phyloP scores from a whole-genome alignment of 73 alveolate species.

The Uronychia binucleata region DNA sequence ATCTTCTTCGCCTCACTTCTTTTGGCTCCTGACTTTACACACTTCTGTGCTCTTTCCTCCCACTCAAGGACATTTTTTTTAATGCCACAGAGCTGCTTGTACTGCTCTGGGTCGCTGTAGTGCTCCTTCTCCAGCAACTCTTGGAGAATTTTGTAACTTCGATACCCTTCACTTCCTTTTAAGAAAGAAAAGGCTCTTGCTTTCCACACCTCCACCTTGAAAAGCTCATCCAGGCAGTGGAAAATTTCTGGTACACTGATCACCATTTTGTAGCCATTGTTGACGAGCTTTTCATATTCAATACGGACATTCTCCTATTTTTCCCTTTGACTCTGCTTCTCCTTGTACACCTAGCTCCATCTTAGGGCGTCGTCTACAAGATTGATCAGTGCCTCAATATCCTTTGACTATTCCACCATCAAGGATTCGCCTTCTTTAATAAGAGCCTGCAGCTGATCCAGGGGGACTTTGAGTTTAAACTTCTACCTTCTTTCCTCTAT shows the following conservation, averaged over 20 bases:
- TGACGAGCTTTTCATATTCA: not conserved
- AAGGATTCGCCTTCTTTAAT: not conserved
- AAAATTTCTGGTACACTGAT: not conserved
- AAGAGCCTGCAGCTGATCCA: not conserved
- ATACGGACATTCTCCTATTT: not conserved
- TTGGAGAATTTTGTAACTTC: not conserved
- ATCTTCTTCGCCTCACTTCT: not conserved
- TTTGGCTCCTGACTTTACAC: not conserved
- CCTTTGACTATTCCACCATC: not conserved
- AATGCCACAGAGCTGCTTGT: not conserved
- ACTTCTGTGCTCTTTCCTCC: not conserved
- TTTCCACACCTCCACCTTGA: not conserved
- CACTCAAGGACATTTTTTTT: not conserved
- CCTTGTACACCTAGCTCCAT: not conserved
- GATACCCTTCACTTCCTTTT: not conserved
- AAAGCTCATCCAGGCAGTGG: not conserved
- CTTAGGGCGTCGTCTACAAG: not conserved
- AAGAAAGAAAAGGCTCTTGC: not conserved
- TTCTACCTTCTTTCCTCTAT: not conserved
- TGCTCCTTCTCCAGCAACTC: not conserved
- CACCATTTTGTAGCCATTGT: not conserved
- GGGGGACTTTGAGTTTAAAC: not conserved
- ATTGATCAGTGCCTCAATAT: not conserved
- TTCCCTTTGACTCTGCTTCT: not conserved
- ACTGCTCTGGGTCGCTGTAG: not conserved